Base-by-base conservation (phyloP, 2,329 filamentous ascomycete genomes). In the Clarireedia paspali region DNA sequence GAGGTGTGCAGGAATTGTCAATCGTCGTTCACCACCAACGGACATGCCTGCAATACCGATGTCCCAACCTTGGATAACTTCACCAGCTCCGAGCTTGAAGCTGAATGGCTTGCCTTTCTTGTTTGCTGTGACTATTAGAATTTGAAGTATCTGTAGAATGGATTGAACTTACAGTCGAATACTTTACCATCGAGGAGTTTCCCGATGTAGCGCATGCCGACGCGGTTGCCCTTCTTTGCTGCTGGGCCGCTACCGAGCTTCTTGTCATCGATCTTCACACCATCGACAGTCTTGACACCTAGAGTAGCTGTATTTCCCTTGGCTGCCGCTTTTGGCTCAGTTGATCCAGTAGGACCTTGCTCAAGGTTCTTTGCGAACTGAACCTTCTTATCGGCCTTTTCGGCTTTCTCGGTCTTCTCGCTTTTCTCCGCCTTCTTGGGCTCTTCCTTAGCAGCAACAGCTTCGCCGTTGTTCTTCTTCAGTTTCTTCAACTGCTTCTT, bases 31-130 rank as follows among this genome's bases (percentile, higher is more conserved):
- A 67, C 90, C 91, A 68, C 94, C 94, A 64, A 91, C 86, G 65
- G 85, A 79, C 90, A 99, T 96, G 74, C 95, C 95, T 64, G 82
- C 80, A 65, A 99, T 78, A 75, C 94, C 94, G 63, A 97, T 83
- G 72, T 99, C 95, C 95, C 94, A 97, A 65, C 94, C 94, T 82
- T 95, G 94, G 79, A 99, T 99, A 68, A 99, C 95, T 74, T 97
- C 89, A 60, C 91, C 91, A 70, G 85, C 84, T 65, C 94, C 95
- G 59, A 95, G 84, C 80, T 92, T 95, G 84, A 97, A 97, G 64
- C 81, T 82, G 78, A 99, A 99, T 57, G 95, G 92, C 78, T 95
- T 91, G 68, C 94, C 94, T 79, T 95, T 96, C 82, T 97, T 99
- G 82, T 99, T 97, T 74, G 91, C 89, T 91, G 46, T 38, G 2